Conservation (phyloP, 1,284 basidiomycete species). For the Vanrija sp. region DNA sequence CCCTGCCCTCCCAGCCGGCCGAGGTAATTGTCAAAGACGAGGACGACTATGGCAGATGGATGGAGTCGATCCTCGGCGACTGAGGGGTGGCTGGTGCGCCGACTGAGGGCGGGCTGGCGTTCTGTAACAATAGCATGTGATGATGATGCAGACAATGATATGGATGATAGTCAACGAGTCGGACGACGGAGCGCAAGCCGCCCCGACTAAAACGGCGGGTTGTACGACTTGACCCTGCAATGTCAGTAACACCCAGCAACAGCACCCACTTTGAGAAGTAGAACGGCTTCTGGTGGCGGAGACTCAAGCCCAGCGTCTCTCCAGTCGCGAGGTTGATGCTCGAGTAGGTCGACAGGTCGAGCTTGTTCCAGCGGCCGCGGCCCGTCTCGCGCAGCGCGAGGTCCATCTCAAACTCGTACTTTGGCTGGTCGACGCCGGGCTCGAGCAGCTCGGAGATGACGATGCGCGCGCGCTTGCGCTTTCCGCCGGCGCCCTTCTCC, state of each 20-base stretch:
- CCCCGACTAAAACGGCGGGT: constrained; percentile 1
- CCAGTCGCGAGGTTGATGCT: constrained; percentile 70
- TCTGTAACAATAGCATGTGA: neutral
- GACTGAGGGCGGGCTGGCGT: too few species aligned
- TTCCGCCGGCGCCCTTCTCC: neutral
- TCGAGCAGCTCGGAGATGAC: constrained; percentile 42
- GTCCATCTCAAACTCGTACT: constrained; percentile 82
- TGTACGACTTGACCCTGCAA: constrained; percentile 21
- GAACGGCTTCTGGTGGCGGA: constrained; percentile 82
- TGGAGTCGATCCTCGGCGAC: neutral
- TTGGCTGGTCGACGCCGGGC: constrained; percentile 44
- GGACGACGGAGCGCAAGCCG: neutral
- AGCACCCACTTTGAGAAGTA: constrained; percentile 77
- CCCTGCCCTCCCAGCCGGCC: too few species aligned
- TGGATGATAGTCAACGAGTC: neutral
- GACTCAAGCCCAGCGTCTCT: constrained; percentile 64
- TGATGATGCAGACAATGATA: neutral
- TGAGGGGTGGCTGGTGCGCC: too few species aligned
- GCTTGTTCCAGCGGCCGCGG: constrained; percentile 78
- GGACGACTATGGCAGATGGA: constrained; percentile 7
- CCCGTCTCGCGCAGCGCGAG: constrained; percentile 72
- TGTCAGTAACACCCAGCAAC: constrained; percentile 1
- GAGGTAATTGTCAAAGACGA: neutral
- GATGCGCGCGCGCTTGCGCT: constrained; percentile 16
- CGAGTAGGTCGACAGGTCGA: constrained; percentile 71